Conservation (phyloP, 345 rosid species). For the Carallia pectinifolia region DNA sequence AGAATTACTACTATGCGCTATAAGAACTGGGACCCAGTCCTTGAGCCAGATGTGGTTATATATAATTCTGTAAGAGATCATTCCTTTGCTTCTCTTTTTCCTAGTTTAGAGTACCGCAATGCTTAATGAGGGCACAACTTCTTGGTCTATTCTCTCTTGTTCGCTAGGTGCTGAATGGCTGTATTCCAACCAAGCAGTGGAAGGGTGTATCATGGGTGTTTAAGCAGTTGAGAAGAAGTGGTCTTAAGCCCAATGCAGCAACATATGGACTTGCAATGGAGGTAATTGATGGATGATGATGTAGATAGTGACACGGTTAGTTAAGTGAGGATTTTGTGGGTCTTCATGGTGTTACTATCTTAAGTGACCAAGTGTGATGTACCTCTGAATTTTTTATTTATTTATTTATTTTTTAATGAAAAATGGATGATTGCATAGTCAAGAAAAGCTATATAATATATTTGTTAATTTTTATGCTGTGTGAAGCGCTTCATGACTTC, state of each 20-base stretch:
- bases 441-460: too few relatives aligned
- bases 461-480: too few relatives aligned
- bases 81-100: conserved; percentile 5
- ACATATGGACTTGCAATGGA: conserved; percentile 98
- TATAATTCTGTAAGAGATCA: conserved; percentile 83
- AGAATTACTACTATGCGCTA: conserved; percentile 36
- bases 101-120: background rate
- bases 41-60: conserved; percentile 84
- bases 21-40: conserved; percentile 79
- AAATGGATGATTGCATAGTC: too few relatives aligned
- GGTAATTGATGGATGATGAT: conserved; percentile 44
- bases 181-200: conserved; percentile 82
- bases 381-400: background rate
- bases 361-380: background rate
- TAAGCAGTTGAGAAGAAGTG: conserved; percentile 70
- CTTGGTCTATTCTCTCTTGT: conserved; percentile 10
- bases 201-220: conserved; percentile 91
- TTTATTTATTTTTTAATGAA: too few relatives aligned
- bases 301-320: background rate
- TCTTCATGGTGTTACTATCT: too few relatives aligned
- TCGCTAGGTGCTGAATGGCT: conserved; percentile 78
- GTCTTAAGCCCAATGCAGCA: conserved; percentile 85
- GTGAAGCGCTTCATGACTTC: too few relatives aligned
- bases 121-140: background rate
- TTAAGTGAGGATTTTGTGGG: background rate